Conservation (phyloP, 192 early-diverging fungal genomes). For the Thoreauomyces humboldtii region DNA sequence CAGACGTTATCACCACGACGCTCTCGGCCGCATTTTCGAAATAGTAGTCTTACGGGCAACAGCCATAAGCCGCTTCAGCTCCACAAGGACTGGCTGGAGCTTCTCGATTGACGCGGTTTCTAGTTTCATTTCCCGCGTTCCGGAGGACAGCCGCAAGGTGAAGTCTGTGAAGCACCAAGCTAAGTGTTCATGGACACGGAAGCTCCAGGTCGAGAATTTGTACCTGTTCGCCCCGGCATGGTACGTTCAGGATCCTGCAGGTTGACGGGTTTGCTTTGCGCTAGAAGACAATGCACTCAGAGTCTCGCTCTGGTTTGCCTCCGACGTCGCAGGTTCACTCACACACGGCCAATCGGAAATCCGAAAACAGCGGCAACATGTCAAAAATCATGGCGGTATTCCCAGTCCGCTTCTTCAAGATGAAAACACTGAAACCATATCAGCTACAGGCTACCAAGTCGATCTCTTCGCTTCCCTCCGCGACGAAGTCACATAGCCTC, state of each 20-base stretch:
- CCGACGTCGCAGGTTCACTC: neutral
- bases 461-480: too few species aligned
- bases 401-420: constrained; percentile 12
- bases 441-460: too few species aligned
- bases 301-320: too few species aligned
- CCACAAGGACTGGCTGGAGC: constrained; percentile 25
- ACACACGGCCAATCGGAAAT: constrained; percentile 28
- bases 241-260: constrained; percentile 9
- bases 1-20: too few species aligned
- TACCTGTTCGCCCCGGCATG: constrained; percentile 12
- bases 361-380: constrained; percentile 24
- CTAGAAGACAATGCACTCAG: neutral
- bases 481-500: too few species aligned
- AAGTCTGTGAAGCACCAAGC: constrained; percentile 14
- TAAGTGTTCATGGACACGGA: neutral
- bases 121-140: constrained; percentile 11
- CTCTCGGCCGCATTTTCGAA: too few species aligned
- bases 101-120: constrained; percentile 22
- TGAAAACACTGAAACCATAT: constrained; percentile 25
- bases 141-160: constrained; percentile 19
- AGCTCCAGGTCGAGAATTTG: neutral
- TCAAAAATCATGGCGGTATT: constrained; percentile 11
- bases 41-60: constrained; percentile 26
- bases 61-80: constrained; percentile 25
- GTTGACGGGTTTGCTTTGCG: constrained; percentile 25